Conservation (phyloP, 306 rosid species). For the Macrotyloma uniflorum region DNA sequence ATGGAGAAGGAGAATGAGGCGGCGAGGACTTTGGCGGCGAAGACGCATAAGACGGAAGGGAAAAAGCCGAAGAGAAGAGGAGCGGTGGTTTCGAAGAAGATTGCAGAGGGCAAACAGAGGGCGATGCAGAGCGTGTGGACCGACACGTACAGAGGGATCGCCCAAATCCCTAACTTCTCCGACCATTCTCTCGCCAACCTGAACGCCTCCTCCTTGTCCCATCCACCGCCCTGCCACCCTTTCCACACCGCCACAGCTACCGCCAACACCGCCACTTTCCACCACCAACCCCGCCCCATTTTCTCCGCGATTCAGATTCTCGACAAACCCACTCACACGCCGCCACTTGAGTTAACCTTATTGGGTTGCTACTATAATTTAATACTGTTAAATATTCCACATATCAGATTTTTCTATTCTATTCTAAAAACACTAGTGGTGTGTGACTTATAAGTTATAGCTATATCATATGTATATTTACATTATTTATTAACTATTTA, state of each 20-base stretch:
- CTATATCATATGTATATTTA: no score
- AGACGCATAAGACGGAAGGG: constrained; percentile 75
- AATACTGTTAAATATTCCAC: background rate
- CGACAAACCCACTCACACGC: background rate
- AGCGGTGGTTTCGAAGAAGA: constrained; percentile 84
- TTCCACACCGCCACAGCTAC: constrained; percentile 38
- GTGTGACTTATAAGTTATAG: background rate
- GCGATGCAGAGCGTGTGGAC: constrained; percentile 75
- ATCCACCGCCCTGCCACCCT: constrained; percentile 42
- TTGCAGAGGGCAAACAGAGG: constrained; percentile 82
- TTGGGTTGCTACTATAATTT: background rate
- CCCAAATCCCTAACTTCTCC: constrained; percentile 80
- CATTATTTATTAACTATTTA: no score
- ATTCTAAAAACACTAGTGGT: background rate
- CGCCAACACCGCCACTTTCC: constrained; percentile 51
- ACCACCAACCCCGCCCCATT: constrained; percentile 55
- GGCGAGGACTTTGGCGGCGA: constrained; percentile 85
- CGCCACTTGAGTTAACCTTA: background rate
- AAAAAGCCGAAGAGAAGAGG: constrained; percentile 84
- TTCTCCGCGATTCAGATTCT: background rate
- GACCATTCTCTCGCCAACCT: constrained; percentile 52
- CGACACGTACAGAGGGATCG: constrained; percentile 71
- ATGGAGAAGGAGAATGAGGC: constrained; percentile 88
- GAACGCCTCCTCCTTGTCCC: constrained; percentile 62
- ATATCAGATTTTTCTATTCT: background rate